Evolutionary conservation across 345 rosid species (phyloP), one percentile per base, ranked within the genome.

Genomic region (Lepidium didymum): DNA sequence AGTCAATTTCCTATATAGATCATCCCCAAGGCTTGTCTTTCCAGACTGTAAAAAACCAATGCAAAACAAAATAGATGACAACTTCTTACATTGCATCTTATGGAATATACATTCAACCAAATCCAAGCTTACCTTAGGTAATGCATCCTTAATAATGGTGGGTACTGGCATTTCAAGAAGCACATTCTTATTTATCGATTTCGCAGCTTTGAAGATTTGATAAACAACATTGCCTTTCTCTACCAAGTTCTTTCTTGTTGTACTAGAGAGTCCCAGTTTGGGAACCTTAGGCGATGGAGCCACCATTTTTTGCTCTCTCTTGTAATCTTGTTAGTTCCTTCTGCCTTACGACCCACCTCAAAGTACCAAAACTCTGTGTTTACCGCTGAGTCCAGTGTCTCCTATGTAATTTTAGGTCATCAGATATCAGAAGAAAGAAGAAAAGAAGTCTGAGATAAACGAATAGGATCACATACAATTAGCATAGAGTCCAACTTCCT

Each of bases 261-360:
- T 31, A 37, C 79, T 87, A n/a, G 96, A 86, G 56, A 90, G 88
- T 4, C 98, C 96, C 0, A 69, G 75, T 75, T 65, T 69, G 8
- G 98, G 96, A 25, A 92, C 96, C 58, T 85, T 86, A 8, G 98
- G 96, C 54, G 80, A 72, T 10, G 98, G 98, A 92, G 96, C 96
- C 98, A 92, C 96, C 98, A 86, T 60, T 87, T 75, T 81, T 85
- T 86, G 79, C 92, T 84, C 68, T 85, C 90, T 64, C 72, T 86
- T 38, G 82, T 68, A 36, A 78, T 79, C 77, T 81, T 84, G 78
- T 58, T 82, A 61, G 83, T 85, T 65, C 93, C 96, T 62, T 90
- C 96, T 19, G 88, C 85, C 16, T 78, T 77, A 63, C 88, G 83
- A 56, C 91, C 95, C 8, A 80, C 83, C 78, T 92, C 96, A 1